Conservation (phyloP, 2,329 filamentous ascomycete species). For the Elsinoe australis region DNA sequence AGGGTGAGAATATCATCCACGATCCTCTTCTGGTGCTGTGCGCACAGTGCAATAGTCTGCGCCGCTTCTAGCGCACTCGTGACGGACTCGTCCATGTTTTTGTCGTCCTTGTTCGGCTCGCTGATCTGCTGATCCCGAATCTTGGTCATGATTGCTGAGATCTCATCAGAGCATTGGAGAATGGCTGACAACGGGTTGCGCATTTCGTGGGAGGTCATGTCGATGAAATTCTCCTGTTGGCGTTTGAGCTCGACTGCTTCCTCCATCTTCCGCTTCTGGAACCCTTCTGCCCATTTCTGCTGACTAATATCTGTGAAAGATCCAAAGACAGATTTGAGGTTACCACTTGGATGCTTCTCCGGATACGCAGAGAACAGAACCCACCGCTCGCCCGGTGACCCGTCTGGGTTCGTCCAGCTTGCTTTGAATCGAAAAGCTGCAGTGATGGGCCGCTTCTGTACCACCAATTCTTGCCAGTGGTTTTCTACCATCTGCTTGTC, state of each 20-base stretch:
- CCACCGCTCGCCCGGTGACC: constrained; percentile 57
- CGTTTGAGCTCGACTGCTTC: constrained; percentile 75
- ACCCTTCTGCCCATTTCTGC: constrained; percentile 76
- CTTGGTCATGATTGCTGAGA: constrained; percentile 45
- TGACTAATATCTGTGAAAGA: constrained; percentile 79
- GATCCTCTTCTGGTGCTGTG: constrained; percentile 71
- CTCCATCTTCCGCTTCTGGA: constrained; percentile 68
- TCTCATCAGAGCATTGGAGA: constrained; percentile 69
- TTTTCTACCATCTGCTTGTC: constrained; percentile 53
- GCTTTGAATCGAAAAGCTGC: constrained; percentile 70
- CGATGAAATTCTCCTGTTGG: constrained; percentile 75
- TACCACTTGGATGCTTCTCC: constrained; percentile 56
- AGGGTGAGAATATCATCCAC: constrained; percentile 68
- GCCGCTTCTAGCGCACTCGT: constrained; percentile 61
- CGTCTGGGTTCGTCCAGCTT: constrained; percentile 53
- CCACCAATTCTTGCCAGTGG: constrained; percentile 57
- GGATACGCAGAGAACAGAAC: constrained; percentile 70
- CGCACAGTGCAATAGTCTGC: constrained; percentile 69
- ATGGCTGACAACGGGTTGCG: constrained; percentile 64
- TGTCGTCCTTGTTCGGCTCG: constrained; percentile 27
- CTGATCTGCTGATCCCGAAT: constrained; percentile 42
- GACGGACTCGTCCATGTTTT: constrained; percentile 42
- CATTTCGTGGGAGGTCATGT: constrained; percentile 71
- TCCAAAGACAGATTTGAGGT: constrained; percentile 67
- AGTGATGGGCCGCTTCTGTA: constrained; percentile 56